These are phyloP conservation scores for Calocera viscosa DNA, from an alignment of 768 basidiomycete species.

Conservation along the genomic window DNA sequence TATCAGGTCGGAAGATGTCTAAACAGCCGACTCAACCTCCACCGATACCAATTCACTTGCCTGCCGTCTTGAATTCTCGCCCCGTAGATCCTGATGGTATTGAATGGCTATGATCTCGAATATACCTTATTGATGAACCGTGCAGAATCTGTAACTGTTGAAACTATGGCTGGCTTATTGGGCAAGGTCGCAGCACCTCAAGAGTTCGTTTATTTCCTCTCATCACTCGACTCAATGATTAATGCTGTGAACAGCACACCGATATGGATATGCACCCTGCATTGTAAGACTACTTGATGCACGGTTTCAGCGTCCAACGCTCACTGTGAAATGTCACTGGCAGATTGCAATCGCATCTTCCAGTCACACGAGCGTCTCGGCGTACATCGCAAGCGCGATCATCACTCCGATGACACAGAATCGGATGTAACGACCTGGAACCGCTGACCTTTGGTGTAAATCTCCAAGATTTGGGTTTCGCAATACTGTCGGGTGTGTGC, in stretches of 20 bases:
- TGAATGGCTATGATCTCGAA: too few relatives aligned
- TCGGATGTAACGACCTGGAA: neutral
- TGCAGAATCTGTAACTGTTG: neutral
- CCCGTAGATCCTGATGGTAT: neutral
- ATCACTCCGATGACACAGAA: neutral
- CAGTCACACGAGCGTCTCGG: neutral
- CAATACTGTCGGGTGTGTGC: too few relatives aligned
- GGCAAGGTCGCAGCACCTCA: neutral
- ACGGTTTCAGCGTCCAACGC: neutral
- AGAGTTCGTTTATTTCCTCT: neutral
- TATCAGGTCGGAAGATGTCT: neutral
- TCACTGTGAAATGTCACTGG: neutral
- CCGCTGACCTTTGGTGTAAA: neutral
- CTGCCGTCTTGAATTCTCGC: neutral
- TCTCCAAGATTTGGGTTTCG: too few relatives aligned
- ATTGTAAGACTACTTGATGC: neutral
- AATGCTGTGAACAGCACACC: neutral
- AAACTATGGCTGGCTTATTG: neutral
- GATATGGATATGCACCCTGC: neutral
- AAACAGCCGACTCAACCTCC: neutral
- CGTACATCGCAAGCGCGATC: conserved; percentile 1
- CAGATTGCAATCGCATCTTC: conserved; percentile 6
- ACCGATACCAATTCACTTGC: neutral
- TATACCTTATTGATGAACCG: neutral
- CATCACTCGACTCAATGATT: neutral